A percentile compares a stretch with the other conserved stretches of the same genome.
phyloP scores from a whole-genome alignment of 768 basidiomycete species.

The Roridomyces roridus region DNA sequence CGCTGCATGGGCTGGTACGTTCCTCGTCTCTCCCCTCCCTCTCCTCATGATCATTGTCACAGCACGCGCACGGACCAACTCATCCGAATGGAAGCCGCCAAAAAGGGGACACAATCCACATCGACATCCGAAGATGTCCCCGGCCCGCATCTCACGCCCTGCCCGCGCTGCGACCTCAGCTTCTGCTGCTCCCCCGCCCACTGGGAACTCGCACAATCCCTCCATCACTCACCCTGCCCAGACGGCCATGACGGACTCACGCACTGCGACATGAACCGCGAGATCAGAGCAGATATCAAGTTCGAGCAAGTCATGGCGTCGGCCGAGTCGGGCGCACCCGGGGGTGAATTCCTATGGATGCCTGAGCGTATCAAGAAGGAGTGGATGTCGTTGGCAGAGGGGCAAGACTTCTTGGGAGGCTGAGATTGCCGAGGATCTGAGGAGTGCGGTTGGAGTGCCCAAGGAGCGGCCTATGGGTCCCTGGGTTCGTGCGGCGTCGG shows the following conservation, averaged over 20 bases:
- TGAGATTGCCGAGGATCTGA: slow-evolving; percentile 30
- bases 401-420: slow-evolving; percentile 32
- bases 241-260: slow-evolving; percentile 25
- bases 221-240: slow-evolving; percentile 27
- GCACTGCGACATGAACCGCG: slow-evolving; percentile 33
- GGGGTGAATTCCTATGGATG: slow-evolving; percentile 33
- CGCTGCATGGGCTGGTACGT: slow-evolving; percentile 31
- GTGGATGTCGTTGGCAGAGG: slow-evolving; percentile 36
- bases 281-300: slow-evolving; percentile 23
- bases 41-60: neutral
- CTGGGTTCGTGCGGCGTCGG: slow-evolving; percentile 22
- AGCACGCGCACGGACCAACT: slow-evolving; percentile 34
- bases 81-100: slow-evolving; percentile 29
- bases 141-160: slow-evolving; percentile 23
- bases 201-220: slow-evolving; percentile 23
- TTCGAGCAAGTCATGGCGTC: slow-evolving; percentile 11
- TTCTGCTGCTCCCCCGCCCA: slow-evolving; percentile 36
- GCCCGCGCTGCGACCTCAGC: slow-evolving; percentile 29
- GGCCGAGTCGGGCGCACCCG: neutral
- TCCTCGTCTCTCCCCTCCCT: neutral
- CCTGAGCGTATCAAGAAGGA: slow-evolving; percentile 32
- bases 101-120: neutral
- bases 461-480: slow-evolving; percentile 10
- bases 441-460: slow-evolving; percentile 4
- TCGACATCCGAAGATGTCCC: no score